These are phyloP conservation scores for Phylloporus sp. DNA, from an alignment of 768 basidiomycete genomes.

Conservation along the genomic window DNA sequence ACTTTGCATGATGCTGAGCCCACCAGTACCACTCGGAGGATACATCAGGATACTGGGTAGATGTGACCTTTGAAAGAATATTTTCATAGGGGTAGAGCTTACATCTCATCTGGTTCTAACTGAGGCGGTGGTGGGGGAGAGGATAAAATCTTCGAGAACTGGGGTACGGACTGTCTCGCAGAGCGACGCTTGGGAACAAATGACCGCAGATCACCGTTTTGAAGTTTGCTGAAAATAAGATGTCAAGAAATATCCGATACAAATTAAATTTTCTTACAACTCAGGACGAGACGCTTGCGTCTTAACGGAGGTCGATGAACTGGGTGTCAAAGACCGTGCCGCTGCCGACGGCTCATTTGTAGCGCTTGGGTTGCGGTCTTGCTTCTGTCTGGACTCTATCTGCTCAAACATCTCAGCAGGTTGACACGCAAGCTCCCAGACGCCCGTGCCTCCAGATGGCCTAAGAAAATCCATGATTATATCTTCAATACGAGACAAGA, in stretches of 20 bases:
- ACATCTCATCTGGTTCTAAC: slow-evolving; percentile 65
- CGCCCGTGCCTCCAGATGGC: slow-evolving; percentile 2
- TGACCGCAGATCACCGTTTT: slow-evolving; percentile 5
- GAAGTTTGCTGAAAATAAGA: slow-evolving; percentile 8
- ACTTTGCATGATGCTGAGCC: slow-evolving; percentile 76
- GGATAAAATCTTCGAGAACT: slow-evolving; percentile 11
- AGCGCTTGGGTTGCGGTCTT: neutral
- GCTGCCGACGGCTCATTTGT: neutral
- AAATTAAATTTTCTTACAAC: slow-evolving; percentile 12
- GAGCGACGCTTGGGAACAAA: slow-evolving; percentile 32
- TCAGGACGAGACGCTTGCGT: slow-evolving; percentile 6
- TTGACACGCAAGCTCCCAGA: slow-evolving; percentile 14
- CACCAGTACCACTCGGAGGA: slow-evolving; percentile 64
- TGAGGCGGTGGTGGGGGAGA: slow-evolving; percentile 31
- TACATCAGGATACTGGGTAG: slow-evolving; percentile 66
- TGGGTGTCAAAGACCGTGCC: slow-evolving; percentile 15
- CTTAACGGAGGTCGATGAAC: slow-evolving; percentile 17
- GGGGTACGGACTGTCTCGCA: slow-evolving; percentile 31
- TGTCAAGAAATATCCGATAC: neutral
- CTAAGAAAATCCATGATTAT: slow-evolving; percentile 10
- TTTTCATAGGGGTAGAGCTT: slow-evolving; percentile 17
- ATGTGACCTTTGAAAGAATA: slow-evolving; percentile 2
- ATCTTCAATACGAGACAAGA: neutral
- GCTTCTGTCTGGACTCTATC: slow-evolving; percentile 1
- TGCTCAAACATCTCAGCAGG: slow-evolving; percentile 15